Base-by-base conservation (phyloP, 306 rosid species). In the Pterocarpus santalinus region DNA sequence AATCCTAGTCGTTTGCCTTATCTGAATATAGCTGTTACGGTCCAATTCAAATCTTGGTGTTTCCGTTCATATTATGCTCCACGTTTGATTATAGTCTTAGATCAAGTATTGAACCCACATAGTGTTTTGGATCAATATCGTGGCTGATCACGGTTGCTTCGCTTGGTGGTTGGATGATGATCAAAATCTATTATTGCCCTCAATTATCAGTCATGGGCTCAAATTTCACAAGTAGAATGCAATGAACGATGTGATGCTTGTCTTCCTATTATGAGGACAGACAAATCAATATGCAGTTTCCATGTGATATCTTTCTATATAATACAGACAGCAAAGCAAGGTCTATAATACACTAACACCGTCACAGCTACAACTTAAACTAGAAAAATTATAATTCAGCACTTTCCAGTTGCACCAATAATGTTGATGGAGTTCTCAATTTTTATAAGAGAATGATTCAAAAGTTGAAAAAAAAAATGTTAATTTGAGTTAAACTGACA, bases 161-260 rank as follows among this genome's bases (percentile, higher is more conserved):
- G 28, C 28, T 78, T 83, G 82, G 75, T 75, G 73, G 74, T 69
- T 75, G 80, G 57, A 38, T 43, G 72, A 71, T 76, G 15, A 76
- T 76, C 35, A 64, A 82, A 35, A 74, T 64, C 68, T 74, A 82
- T 78, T 73, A 85, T 68, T 78, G 86, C 62, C 22, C 41, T 81
- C 81, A 82, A 78, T 82, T 74, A 73, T 75, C 47, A 34, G 22
- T 82, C 22, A 74, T 64, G 86, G 79, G 76, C 51, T 79, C 49
- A 82, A 60, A 67, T 79, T 69, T 75, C 79, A 73, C 30, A 60
- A 32, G 67, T 41, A 56, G 60, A 75, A 70, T 82, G 46, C 84
- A 74, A 74, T 53, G 72, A 71, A 82, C 82, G 28, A 46, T 65
- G n/a, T 28, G 70, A 75, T 79, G 60, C 34, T 69, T 79, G 65